Conservation (phyloP, 805 yeast genomes). For the Saccharomycodes ludwigii region DNA sequence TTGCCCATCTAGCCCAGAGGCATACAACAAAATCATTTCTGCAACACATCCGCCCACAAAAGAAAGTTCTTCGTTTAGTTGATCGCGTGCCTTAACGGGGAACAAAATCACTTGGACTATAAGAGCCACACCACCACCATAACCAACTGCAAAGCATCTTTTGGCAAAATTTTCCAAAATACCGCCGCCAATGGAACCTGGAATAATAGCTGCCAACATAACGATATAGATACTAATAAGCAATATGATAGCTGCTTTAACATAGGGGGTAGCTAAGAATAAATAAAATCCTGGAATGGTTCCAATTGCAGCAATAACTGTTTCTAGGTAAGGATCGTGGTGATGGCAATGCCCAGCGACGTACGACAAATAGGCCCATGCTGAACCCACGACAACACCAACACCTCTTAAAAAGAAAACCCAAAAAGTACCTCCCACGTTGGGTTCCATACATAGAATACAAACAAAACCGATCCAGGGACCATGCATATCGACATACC, state of each 20-base stretch:
- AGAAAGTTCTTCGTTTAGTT: slow-evolving; percentile 30
- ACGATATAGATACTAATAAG: slow-evolving; percentile 36
- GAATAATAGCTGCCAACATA: slow-evolving; percentile 31
- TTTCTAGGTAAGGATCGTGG: slow-evolving; percentile 29
- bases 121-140: slow-evolving; percentile 37
- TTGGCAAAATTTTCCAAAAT: slow-evolving; percentile 35
- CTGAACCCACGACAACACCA: slow-evolving; percentile 35
- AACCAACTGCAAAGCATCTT: slow-evolving; percentile 36
- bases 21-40: slow-evolving; percentile 26
- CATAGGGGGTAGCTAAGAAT: slow-evolving; percentile 33
- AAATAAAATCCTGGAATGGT: slow-evolving; percentile 35
- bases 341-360: slow-evolving; percentile 29
- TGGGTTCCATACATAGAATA: slow-evolving; percentile 35
- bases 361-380: slow-evolving; percentile 37
- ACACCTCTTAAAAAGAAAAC: slow-evolving; percentile 34
- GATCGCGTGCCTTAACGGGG: slow-evolving; percentile 37
- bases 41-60: slow-evolving; percentile 29
- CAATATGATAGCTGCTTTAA: slow-evolving; percentile 39
- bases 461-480: slow-evolving; percentile 45
- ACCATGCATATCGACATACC: slow-evolving; percentile 37
- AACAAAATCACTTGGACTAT: slow-evolving; percentile 32
- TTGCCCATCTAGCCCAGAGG: slow-evolving; percentile 29
- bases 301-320: slow-evolving; percentile 30
- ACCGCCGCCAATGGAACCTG: slow-evolving; percentile 26
- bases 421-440: slow-evolving; percentile 38